Percentiles rank a stretch among this genome's conserved stretches.
Evolutionary conservation across 768 basidiomycete genomes (phyloP).

Genomic region (Boletus vinaceobasis): DNA sequence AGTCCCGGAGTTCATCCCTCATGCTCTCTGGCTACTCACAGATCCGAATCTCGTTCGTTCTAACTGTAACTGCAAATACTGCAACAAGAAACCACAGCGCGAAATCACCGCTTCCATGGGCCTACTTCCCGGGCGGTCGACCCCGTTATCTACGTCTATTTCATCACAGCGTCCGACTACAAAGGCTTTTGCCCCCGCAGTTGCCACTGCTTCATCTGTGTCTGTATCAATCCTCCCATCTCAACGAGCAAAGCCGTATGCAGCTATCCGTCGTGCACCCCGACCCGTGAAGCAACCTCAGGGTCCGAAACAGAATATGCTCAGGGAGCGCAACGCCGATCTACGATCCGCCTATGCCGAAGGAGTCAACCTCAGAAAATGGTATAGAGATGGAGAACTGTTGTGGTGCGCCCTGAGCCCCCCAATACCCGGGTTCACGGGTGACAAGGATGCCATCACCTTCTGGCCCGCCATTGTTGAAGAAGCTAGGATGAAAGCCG

Average conservation of each 20-base stretch:
- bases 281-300: conserved; percentile 32
- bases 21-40: conserved; percentile 73
- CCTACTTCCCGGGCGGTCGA: conserved; percentile 35
- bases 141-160: conserved; percentile 31
- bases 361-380: conserved; percentile 48
- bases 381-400: conserved; percentile 67
- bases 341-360: conserved; percentile 53
- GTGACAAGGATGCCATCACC: conserved; percentile 44
- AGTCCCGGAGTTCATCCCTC: conserved; percentile 81
- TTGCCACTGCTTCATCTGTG: conserved; percentile 17
- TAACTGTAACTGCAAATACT: conserved; percentile 76
- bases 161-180: conserved; percentile 11
- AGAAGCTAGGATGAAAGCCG: conserved; percentile 48
- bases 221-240: conserved; percentile 9
- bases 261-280: conserved; percentile 38
- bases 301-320: conserved; percentile 47
- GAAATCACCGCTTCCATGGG: conserved; percentile 65
- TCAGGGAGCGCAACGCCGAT: conserved; percentile 62
- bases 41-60: conserved; percentile 45
- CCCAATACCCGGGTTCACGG: conserved; percentile 43
- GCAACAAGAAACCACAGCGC: conserved; percentile 62
- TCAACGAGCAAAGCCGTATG: conserved; percentile 36
- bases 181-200: conserved; percentile 3
- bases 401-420: conserved; percentile 62
- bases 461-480: conserved; percentile 77